Conservation (phyloP, 2,329 filamentous ascomycete genomes). For the Microthyrium microscopicum region DNA sequence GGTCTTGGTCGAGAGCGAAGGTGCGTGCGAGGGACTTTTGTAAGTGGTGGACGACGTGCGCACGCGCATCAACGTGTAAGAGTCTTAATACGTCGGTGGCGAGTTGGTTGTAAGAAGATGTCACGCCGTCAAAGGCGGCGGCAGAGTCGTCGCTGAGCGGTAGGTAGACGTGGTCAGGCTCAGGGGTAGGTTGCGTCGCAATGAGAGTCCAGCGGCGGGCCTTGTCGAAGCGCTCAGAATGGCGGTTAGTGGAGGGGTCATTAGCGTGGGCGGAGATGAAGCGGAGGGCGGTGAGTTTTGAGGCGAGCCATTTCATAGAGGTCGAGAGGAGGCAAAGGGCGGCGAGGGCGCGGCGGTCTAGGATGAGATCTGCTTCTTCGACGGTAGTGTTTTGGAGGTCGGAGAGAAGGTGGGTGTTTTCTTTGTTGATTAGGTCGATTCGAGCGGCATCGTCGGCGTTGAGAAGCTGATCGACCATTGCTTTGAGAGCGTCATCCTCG, state of each 20-base stretch:
- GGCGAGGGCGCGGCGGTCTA: constrained; percentile 41
- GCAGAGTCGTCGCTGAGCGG: constrained; percentile 79
- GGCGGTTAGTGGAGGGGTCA: constrained; percentile 46
- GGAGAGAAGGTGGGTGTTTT: constrained; percentile 36
- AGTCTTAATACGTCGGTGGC: constrained; percentile 66
- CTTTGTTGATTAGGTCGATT: constrained; percentile 18
- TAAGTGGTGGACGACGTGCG: constrained; percentile 69
- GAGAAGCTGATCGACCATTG: constrained; percentile 38
- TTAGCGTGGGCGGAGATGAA: constrained; percentile 62
- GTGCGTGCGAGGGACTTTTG: constrained; percentile 31
- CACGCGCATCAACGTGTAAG: constrained; percentile 75
- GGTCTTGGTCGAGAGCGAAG: constrained; percentile 48
- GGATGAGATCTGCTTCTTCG: constrained; percentile 8
- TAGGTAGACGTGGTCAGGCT: constrained; percentile 58
- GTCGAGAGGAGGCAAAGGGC: constrained; percentile 82
- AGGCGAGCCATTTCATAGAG: constrained; percentile 94
- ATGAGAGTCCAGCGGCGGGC: constrained; percentile 72
- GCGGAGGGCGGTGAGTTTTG: constrained; percentile 64
- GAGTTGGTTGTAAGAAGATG: constrained; percentile 68
- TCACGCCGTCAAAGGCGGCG: constrained; percentile 71
- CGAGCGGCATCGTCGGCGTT: constrained; percentile 39
- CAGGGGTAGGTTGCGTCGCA: constrained; percentile 36
- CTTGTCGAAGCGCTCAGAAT: constrained; percentile 29
- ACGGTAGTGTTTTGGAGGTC: constrained; percentile 31
- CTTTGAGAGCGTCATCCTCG: constrained; percentile 44